These are phyloP conservation scores for Cercospora brassicicola DNA, from an alignment of 2,329 filamentous ascomycete genomes.

Conservation along the genomic window DNA sequence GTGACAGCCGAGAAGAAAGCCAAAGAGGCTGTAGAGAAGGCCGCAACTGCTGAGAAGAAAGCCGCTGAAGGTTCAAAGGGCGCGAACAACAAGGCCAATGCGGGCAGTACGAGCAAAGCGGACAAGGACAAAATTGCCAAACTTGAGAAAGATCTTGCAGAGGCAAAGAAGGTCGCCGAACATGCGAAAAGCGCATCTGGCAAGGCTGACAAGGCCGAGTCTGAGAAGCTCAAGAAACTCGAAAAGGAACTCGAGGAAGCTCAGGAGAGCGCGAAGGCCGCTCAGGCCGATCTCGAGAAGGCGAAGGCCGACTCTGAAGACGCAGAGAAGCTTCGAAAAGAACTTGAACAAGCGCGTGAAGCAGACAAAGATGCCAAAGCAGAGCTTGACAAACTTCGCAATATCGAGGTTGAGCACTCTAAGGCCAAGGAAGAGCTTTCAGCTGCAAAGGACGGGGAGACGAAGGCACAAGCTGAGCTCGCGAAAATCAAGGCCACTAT, in stretches of 20 bases:
- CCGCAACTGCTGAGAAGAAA: conserved; percentile 16
- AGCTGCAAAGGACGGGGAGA: background rate
- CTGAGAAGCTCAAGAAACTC: conserved; percentile 17
- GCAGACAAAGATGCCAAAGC: conserved; percentile 18
- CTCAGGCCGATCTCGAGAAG: conserved; percentile 15
- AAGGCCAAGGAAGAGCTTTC: conserved; percentile 13
- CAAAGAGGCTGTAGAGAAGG: conserved; percentile 19
- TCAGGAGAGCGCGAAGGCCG: conserved; percentile 17
- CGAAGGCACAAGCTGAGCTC: conserved; percentile 8
- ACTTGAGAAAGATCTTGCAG: conserved; percentile 19
- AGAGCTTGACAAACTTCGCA: conserved; percentile 19
- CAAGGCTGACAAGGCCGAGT: conserved; percentile 11
- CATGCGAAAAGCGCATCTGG: conserved; percentile 8
- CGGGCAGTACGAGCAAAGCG: conserved; percentile 11
- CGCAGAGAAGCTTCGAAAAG: conserved; percentile 13
- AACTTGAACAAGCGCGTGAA: conserved; percentile 12
- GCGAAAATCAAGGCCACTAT: conserved; percentile 10
- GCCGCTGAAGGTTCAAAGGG: conserved; percentile 11
- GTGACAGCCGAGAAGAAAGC: conserved; percentile 9
- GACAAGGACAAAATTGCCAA: conserved; percentile 21
- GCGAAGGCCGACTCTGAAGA: conserved; percentile 12
- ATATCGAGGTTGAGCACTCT: conserved; percentile 13
- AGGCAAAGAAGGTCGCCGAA: conserved; percentile 16
- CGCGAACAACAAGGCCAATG: conserved; percentile 8
- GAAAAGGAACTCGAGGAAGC: conserved; percentile 16